Evolutionary conservation across 2,329 filamentous ascomycete species (phyloP), one percentile per base, ranked within the genome.

Genomic region (Polychaeton citri): DNA sequence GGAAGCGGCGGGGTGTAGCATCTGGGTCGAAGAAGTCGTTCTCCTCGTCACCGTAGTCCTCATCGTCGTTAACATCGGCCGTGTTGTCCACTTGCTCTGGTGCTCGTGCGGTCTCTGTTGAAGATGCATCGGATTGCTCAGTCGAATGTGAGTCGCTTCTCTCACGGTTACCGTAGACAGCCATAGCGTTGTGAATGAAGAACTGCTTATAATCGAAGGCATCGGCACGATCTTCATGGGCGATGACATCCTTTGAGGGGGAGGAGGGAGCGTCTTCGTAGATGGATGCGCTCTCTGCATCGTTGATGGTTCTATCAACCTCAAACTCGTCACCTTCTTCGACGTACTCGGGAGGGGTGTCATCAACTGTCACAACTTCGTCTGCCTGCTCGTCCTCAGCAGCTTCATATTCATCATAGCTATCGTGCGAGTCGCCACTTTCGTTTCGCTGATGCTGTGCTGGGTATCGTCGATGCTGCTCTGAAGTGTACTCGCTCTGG

Each of bases 181-280:
- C 86, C 71, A 95, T 79, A 8, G 86, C 85, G 46, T 84, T 93
- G 57, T 95, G 86, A 10, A 95, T 68, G 57, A 94, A 94, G 61
- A 95, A 95, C 54, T 93, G 79, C 57, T 94, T 83, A 43, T 96
- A 96, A 56, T 96, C 88, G 51, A 96, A 96, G 1, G 87, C 87
- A 57, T 96, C 88, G 46, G 87, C 79, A 15, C 88, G 81, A 56
- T 95, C 86, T 61, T 96, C 88, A 51, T 96, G 88, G 0, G 85
- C 46, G 5, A 52, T 61, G 48, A 42, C 58, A 24, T 19, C 39
- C 17, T 42, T 35, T 9, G 58, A 6, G 51, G 41, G 41, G 12
- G 48, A 43, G 32, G 45, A 37, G 18, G 39, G 54, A n/a, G 62
- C 61, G 39, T 67, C 64, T 45, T 64, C 60, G 41, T 65, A 67